A percentile compares a stretch with the other conserved stretches of the same genome.
phyloP scores from a whole-genome alignment of 2,329 filamentous ascomycete genomes.

The Alternaria sp. region DNA sequence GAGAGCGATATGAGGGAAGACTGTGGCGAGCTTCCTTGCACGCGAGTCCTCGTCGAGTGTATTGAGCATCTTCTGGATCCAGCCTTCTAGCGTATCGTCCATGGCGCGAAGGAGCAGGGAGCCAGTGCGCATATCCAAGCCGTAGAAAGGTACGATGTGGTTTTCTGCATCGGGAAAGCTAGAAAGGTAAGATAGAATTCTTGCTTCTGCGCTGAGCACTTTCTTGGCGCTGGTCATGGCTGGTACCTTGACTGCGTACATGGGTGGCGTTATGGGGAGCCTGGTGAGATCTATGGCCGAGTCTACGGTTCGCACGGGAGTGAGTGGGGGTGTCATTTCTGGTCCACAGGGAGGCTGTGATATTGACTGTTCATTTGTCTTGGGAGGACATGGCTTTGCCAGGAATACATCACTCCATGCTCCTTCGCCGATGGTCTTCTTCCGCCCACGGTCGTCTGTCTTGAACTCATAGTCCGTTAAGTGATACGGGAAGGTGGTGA shows the following conservation, averaged over 20 bases:
- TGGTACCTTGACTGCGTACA: constrained; percentile 50
- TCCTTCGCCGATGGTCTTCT: constrained; percentile 44
- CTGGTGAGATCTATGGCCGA: constrained; percentile 19
- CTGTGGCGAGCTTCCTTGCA: constrained; percentile 44
- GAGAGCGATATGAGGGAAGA: constrained; percentile 54
- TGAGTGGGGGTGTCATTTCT: constrained; percentile 38
- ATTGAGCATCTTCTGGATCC: constrained; percentile 43
- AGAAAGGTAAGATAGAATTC: constrained; percentile 45
- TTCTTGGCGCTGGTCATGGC: constrained; percentile 39
- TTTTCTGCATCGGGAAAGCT: constrained; percentile 30
- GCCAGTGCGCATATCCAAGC: constrained; percentile 41
- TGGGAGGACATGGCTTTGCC: constrained; percentile 35
- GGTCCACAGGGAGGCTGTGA: constrained; percentile 2
- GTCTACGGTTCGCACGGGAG: constrained; percentile 35
- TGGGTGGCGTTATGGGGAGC: constrained; percentile 23
- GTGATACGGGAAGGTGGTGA: constrained; percentile 35
- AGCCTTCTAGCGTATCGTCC: constrained; percentile 45
- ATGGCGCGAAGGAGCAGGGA: constrained; percentile 47
- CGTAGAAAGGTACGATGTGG: constrained; percentile 48
- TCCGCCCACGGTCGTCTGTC: constrained; percentile 32
- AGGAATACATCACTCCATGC: constrained; percentile 51
- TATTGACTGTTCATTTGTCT: constrained; percentile 12
- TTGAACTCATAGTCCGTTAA: constrained; percentile 40
- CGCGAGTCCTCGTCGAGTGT: constrained; percentile 37
- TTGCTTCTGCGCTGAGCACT: constrained; percentile 44